Percentiles rank a stretch among this genome's conserved stretches.
Conservation (phyloP, 371 early-diverging fungal species). For the Mortierella sp. region DNA sequence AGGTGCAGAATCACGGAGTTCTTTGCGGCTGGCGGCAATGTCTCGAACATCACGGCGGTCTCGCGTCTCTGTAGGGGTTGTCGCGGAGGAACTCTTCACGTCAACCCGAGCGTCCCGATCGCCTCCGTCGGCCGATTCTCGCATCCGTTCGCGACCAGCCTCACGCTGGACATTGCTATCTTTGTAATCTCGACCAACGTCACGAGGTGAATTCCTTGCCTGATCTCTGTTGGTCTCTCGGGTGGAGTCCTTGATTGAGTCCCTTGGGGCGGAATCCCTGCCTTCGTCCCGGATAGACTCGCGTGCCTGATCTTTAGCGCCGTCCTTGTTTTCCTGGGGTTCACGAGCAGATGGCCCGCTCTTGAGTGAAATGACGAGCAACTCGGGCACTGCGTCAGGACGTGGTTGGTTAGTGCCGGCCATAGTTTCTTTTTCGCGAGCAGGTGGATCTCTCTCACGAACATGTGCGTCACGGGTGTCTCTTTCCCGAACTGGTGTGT, state of each 20-base stretch:
- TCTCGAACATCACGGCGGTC: conserved; percentile 29
- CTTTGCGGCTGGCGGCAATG: conserved; percentile 27
- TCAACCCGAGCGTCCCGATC: conserved; percentile 16
- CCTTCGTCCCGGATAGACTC: background rate
- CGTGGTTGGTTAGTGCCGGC: conserved; percentile 4
- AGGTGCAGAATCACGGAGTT: conserved; percentile 48
- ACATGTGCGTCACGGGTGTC: conserved; percentile 20
- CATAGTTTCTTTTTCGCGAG: conserved; percentile 2
- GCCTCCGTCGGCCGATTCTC: conserved; percentile 4
- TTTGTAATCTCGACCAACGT: background rate
- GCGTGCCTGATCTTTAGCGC: conserved; percentile 8
- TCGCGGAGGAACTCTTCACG: background rate
- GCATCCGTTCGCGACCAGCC: conserved; percentile 14
- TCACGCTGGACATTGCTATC: background rate
- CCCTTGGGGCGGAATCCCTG: background rate
- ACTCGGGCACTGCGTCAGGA: conserved; percentile 20
- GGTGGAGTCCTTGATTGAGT: conserved; percentile 18
- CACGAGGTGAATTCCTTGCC: conserved; percentile 7
- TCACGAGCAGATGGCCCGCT: conserved; percentile 19
- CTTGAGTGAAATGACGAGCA: conserved; percentile 45
- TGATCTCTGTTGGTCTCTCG: conserved; percentile 22
- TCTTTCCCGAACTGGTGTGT: conserved; percentile 7
- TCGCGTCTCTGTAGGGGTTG: background rate
- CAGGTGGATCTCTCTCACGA: background rate
- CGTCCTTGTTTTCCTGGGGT: conserved; percentile 23